Base-by-base conservation (phyloP, 495 filamentous ascomycete genomes). In the Trichocladium uniseriatum region DNA sequence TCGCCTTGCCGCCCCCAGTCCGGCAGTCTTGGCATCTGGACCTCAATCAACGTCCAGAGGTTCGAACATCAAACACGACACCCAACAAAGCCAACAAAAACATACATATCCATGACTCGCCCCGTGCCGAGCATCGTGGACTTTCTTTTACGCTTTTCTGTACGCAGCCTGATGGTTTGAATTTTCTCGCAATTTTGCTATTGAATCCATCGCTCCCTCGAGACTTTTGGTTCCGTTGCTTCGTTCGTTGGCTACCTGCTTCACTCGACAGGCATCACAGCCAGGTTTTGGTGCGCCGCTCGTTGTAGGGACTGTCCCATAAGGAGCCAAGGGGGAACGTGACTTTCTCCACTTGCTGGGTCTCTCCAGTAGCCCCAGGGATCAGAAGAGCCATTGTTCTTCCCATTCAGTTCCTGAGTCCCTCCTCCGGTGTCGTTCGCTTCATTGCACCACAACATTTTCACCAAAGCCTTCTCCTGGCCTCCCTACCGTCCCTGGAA, bases 1-100 rank as follows among this genome's bases (percentile, higher is more conserved):
- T n/a, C n/a, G n/a, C n/a, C n/a, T n/a, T n/a, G n/a, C n/a, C n/a
- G n/a, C n/a, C n/a, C n/a, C n/a, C n/a, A n/a, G n/a, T n/a, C n/a
- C n/a, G n/a, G n/a, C 5, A 16, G 32, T 18, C 51, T 57, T 53
- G 54, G 45, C 50, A 40, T 20, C 50, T 32, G 27, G 22, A 11
- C 35, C 19, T 18, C 43, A 35, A 10, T 16, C 43, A 24, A 22
- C 38, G 24, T 27, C 24, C 4, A 27, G 3, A 8, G 4, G 8
- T 40, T 24, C 20, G 14, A 45, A 15, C 32, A 24, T 24, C 43
- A 36, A 45, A 35, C 43, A 14, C n/a, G 6, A 2, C 39, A 27
- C 21, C 6, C 39, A 45, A 45, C 32, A 24, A 37, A 45, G 43
- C 29, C 43, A 38, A 15, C 15, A 37, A 37, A 14, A 37, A 9